Base-by-base conservation (phyloP, 768 basidiomycete genomes). In the Russula ochroleuca region DNA sequence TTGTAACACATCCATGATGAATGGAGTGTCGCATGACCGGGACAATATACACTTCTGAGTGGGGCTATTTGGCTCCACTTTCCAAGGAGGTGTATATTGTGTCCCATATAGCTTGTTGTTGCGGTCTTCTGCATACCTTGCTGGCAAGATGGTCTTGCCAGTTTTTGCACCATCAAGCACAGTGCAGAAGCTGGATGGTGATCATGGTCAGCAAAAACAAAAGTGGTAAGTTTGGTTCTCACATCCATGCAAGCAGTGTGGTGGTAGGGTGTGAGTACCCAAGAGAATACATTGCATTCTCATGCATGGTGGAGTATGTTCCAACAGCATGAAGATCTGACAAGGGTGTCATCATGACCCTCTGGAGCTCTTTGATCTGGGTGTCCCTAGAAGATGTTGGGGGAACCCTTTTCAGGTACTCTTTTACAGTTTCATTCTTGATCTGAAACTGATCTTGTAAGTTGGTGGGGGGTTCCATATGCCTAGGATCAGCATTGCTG, bases 81-180 rank as follows among this genome's bases (percentile, higher is more conserved):
- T 74, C 74, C 73, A 77, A 4, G 23, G 54, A 7, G 77, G 77
- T 1, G 65, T 57, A 9, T 19, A 45, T 0, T 73, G 69, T 7
- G 66, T 65, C 1, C 72, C 63, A 58, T 69, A 77, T 14, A 63
- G 55, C 25, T 45, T 58, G 1, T 25, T 69, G 17, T 55, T 57
- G 37, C 62, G 56, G 8, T 68, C 66, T 19, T 28, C 51, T 15
- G 61, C 62, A n/a, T 76, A 70, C 17, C 76, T 69, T 0, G 74
- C 68, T 0, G 69, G 71, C 7, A 69, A 69, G 43, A 87, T 76
- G 0, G 73, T 75, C 56, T 80, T 75, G 0, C 87, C 87, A 9
- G 83, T 84, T 67, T 89, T 89, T 9, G 80, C 68, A 1, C 82
- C 81, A 67, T 89, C 87, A 1, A 89, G 78, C 13, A 82, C 75